Conservation (phyloP, 2,329 filamentous ascomycete genomes). For the Pseudogymnoascus sp. region DNA sequence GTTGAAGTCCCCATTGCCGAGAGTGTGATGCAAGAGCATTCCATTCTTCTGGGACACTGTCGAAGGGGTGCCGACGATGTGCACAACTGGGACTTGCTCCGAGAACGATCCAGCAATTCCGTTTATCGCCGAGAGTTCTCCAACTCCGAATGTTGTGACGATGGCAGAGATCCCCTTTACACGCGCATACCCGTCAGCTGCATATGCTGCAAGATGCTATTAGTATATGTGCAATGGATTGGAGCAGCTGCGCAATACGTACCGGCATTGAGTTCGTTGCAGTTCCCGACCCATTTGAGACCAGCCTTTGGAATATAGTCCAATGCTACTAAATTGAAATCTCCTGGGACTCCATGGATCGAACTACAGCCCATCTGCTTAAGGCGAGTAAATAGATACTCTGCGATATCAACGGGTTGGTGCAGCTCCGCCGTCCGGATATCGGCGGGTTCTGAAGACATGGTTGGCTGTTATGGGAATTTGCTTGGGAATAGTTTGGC, state of each 20-base stretch:
- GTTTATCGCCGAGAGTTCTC: conserved; percentile 66
- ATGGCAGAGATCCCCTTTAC: conserved; percentile 64
- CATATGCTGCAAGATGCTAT: conserved; percentile 48
- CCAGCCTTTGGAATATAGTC: conserved; percentile 55
- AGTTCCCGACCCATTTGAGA: conserved; percentile 60
- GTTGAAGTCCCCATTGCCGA: conserved; percentile 72
- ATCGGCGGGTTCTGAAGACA: conserved; percentile 30
- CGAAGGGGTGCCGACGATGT: conserved; percentile 50
- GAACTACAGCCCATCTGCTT: conserved; percentile 57
- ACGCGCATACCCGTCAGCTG: conserved; percentile 72
- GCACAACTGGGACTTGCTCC: conserved; percentile 63
- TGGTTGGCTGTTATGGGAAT: not conserved
- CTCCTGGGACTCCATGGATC: conserved; percentile 62
- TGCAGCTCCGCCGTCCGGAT: conserved; percentile 36
- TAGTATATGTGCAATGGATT: not conserved
- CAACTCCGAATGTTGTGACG: conserved; percentile 70
- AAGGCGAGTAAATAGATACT: conserved; percentile 61
- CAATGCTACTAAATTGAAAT: conserved; percentile 64
- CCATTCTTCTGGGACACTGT: conserved; percentile 40
- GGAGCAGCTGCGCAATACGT: conserved; percentile 22
- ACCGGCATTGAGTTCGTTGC: conserved; percentile 68
- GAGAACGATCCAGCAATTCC: conserved; percentile 67
- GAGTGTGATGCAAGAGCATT: conserved; percentile 57
- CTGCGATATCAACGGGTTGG: conserved; percentile 48
- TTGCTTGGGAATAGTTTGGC: not conserved